Evolutionary conservation across 306 rosid genomes (phyloP).

Genomic region (Castanea crenata): DNA sequence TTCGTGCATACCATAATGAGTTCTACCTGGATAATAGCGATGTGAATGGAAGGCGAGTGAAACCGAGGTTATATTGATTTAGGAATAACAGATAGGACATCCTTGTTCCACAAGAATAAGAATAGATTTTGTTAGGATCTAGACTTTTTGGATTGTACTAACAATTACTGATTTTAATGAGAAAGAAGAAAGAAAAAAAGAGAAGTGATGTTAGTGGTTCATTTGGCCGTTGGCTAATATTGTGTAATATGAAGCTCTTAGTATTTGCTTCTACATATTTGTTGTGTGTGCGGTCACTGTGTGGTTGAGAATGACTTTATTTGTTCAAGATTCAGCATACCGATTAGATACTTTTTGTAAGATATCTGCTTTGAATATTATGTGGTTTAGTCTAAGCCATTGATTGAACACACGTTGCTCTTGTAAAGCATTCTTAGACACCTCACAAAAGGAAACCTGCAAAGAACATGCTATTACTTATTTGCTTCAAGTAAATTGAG

Average conservation of each 20-base stretch:
- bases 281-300: neutral
- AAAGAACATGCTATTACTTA: too few relatives aligned
- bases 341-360: neutral
- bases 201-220: conserved; percentile 12
- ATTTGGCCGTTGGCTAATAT: neutral
- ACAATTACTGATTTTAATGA: conserved; percentile 25
- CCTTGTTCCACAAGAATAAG: neutral
- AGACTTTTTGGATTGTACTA: conserved; percentile 19
- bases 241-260: neutral
- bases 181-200: neutral
- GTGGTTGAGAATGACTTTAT: neutral
- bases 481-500: too few relatives aligned
- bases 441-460: too few relatives aligned
- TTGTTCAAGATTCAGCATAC: neutral
- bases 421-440: neutral
- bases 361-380: neutral
- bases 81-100: conserved; percentile 1
- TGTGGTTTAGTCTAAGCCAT: neutral
- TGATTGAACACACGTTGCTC: neutral
- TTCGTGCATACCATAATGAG: conserved; percentile 32
- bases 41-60: conserved; percentile 76
- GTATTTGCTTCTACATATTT: neutral
- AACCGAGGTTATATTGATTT: conserved; percentile 56
- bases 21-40: conserved; percentile 60
- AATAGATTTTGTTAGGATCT: conserved; percentile 14